Percentiles rank a stretch among this genome's conserved stretches.
Evolutionary conservation across 2,329 filamentous ascomycete genomes (phyloP).

Genomic region (Elsinoe perseae): DNA sequence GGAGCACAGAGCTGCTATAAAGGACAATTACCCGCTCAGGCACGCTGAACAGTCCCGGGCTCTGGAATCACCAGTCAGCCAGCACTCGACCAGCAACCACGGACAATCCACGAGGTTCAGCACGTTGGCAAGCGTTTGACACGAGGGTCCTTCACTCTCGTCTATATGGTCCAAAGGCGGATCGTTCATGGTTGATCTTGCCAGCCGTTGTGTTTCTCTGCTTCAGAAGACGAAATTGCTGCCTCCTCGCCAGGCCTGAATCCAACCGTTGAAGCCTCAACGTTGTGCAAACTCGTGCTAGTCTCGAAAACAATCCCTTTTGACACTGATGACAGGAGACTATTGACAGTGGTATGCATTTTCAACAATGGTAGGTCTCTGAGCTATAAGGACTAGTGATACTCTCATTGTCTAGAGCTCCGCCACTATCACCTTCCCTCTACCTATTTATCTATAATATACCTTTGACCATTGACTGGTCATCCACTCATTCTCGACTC

Average conservation of each 20-base stretch:
- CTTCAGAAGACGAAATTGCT: conserved; percentile 14
- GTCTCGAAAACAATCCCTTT: conserved; percentile 8
- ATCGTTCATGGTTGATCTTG: conserved; percentile 2
- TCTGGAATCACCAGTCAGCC: no score
- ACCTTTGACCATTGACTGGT: neutral
- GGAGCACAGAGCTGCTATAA: no score
- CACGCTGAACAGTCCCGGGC: no score
- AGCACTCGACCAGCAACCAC: neutral
- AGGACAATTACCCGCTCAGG: no score
- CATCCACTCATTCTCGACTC: neutral
- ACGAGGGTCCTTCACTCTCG: neutral
- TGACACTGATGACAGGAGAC: neutral
- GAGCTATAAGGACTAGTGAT: neutral
- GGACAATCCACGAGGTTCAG: neutral
- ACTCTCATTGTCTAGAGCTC: neutral
- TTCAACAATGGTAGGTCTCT: neutral
- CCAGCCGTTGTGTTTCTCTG: conserved; percentile 13
- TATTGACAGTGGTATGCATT: conserved; percentile 10
- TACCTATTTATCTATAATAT: neutral
- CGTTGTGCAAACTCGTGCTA: conserved; percentile 7
- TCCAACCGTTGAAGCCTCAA: conserved; percentile 5
- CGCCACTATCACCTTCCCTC: neutral
- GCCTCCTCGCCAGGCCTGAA: neutral
- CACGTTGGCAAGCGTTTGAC: neutral
- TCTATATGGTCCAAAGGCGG: neutral